Percentiles rank a stretch among this genome's conserved stretches.
Evolutionary conservation across 2,329 filamentous ascomycete genomes (phyloP).

Genomic region (Keithomyces neogunnii): DNA sequence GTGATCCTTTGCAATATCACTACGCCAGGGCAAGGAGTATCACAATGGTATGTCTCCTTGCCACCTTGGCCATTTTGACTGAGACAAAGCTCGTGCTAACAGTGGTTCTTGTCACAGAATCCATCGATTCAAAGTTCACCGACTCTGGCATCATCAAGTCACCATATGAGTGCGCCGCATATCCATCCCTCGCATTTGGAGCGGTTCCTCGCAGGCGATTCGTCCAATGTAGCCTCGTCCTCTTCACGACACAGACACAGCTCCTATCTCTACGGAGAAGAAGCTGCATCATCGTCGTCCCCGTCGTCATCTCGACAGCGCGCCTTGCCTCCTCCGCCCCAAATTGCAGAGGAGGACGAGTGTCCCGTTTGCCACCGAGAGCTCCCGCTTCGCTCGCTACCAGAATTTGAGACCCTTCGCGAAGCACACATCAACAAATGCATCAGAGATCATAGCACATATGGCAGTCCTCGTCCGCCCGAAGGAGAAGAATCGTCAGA

Average conservation of each 20-base stretch:
- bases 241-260: slow-evolving; percentile 23
- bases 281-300: background rate
- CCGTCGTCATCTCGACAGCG: slow-evolving; percentile 30
- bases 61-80: background rate
- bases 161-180: slow-evolving; percentile 21
- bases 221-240: slow-evolving; percentile 8
- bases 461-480: slow-evolving; percentile 26
- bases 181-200: slow-evolving; percentile 24
- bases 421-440: slow-evolving; percentile 52
- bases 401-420: slow-evolving; percentile 45
- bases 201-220: slow-evolving; percentile 22
- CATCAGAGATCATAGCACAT: slow-evolving; percentile 46
- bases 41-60: slow-evolving; percentile 35
- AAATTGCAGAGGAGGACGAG: slow-evolving; percentile 64
- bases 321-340: slow-evolving; percentile 34
- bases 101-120: slow-evolving; percentile 5
- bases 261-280: slow-evolving; percentile 14
- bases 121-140: slow-evolving; percentile 12
- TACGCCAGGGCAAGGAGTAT: slow-evolving; percentile 34
- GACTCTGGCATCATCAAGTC: slow-evolving; percentile 16
- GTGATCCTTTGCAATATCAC: slow-evolving; percentile 25
- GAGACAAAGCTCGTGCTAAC: background rate
- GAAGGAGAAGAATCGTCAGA: slow-evolving; percentile 15
- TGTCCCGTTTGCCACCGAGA: slow-evolving; percentile 70
- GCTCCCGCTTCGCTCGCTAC: slow-evolving; percentile 49